phyloP scores from a whole-genome alignment of 192 early-diverging fungal species.

The Diversispora epigaea region DNA sequence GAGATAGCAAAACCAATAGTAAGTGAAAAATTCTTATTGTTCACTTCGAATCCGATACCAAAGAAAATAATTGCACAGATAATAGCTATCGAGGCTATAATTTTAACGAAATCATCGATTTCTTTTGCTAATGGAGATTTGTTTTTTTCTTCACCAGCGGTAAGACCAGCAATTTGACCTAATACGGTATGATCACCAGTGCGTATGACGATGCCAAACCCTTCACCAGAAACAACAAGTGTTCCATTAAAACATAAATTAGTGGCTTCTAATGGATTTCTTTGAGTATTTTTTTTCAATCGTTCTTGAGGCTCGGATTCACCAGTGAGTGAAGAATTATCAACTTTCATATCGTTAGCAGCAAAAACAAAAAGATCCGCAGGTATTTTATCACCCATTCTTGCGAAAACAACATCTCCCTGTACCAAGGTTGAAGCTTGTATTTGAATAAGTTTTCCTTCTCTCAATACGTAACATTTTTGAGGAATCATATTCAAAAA shows the following conservation, averaged over 20 bases:
- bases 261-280: slow-evolving; percentile 88
- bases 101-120: slow-evolving; percentile 79
- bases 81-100: slow-evolving; percentile 79
- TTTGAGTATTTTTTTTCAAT: slow-evolving; percentile 54
- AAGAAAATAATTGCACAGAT: slow-evolving; percentile 84
- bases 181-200: slow-evolving; percentile 93
- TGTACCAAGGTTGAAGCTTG: slow-evolving; percentile 73
- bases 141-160: slow-evolving; percentile 73
- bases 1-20: slow-evolving; percentile 92
- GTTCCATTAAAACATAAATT: slow-evolving; percentile 93
- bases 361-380: slow-evolving; percentile 84
- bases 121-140: slow-evolving; percentile 74
- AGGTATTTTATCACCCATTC: slow-evolving; percentile 93
- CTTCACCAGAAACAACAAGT: slow-evolving; percentile 80
- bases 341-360: slow-evolving; percentile 88
- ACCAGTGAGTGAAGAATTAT: slow-evolving; percentile 95
- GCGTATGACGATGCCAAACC: slow-evolving; percentile 88
- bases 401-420: slow-evolving; percentile 87
- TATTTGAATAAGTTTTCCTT: slow-evolving; percentile 65
- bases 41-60: slow-evolving; percentile 62
- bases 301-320: slow-evolving; percentile 95
- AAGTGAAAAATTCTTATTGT: slow-evolving; percentile 56
- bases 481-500: slow-evolving; percentile 90
- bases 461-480: slow-evolving; percentile 79
- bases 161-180: slow-evolving; percentile 91